Evolutionary conservation across 495 filamentous ascomycete species (phyloP).

Genomic region (Trichocladium uniseriatum): DNA sequence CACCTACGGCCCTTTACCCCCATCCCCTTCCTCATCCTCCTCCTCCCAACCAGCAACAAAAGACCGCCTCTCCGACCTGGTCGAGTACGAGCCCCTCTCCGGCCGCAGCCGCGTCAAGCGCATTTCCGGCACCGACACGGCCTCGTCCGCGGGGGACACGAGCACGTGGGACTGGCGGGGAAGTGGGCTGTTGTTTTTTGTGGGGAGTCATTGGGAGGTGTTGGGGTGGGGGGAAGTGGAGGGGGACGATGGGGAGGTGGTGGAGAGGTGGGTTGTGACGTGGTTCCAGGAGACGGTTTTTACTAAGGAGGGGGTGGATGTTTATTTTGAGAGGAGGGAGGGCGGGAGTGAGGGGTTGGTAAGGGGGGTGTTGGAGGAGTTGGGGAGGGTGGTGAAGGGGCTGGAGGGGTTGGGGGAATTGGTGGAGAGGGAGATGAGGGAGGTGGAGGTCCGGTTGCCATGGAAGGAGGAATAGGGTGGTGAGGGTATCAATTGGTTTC

Average conservation of each 20-base stretch:
- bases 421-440: slow-evolving; percentile 35
- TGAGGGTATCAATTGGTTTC: neutral
- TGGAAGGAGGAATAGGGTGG: slow-evolving; percentile 27
- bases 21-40: slow-evolving; percentile 10
- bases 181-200: slow-evolving; percentile 55
- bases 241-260: slow-evolving; percentile 20
- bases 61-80: slow-evolving; percentile 57
- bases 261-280: slow-evolving; percentile 57
- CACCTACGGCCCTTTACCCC: slow-evolving; percentile 49
- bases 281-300: slow-evolving; percentile 69
- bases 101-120: slow-evolving; percentile 42
- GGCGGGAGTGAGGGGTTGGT: slow-evolving; percentile 42
- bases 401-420: slow-evolving; percentile 31
- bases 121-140: slow-evolving; percentile 56
- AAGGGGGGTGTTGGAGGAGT: slow-evolving; percentile 32
- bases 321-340: slow-evolving; percentile 51
- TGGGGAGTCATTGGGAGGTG: slow-evolving; percentile 62
- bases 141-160: slow-evolving; percentile 26
- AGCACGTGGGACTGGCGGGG: slow-evolving; percentile 63
- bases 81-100: slow-evolving; percentile 49
- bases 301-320: slow-evolving; percentile 64
- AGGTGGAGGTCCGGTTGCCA: slow-evolving; percentile 37
- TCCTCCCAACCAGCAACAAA: no score
- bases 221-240: slow-evolving; percentile 53
- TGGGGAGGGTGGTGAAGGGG: slow-evolving; percentile 33